A percentile compares a stretch with the other conserved stretches of the same genome.
Conservation (phyloP, 148 eudicot genomes). For the Rhododendron mucronatum region DNA sequence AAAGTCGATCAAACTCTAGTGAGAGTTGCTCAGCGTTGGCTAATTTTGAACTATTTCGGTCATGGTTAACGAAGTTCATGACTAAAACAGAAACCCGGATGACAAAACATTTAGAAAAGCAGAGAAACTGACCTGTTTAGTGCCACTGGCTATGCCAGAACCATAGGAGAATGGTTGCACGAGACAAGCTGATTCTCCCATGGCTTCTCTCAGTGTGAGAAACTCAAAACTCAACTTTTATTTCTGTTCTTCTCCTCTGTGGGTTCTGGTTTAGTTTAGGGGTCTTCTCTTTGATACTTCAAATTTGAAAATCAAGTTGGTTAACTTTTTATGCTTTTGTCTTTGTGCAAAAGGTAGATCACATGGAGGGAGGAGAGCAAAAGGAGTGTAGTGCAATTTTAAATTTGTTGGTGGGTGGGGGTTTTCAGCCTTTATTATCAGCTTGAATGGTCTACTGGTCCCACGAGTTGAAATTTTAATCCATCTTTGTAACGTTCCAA, state of each 20-base stretch:
- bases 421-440: not conserved
- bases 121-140: not conserved
- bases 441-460: not conserved
- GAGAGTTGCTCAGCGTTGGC: not conserved
- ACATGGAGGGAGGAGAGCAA: not conserved
- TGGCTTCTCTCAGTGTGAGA: not conserved
- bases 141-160: not conserved
- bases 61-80: not conserved
- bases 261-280: not conserved
- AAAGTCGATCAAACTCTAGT: no score
- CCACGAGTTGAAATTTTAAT: not conserved
- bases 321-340: not conserved
- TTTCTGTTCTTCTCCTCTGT: not conserved
- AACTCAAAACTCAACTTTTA: not conserved
- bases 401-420: not conserved
- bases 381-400: not conserved
- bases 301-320: slow-evolving; percentile 6
- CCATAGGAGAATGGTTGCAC: not conserved
- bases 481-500: not conserved
- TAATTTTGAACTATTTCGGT: not conserved
- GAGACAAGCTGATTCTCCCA: slow-evolving; percentile 19
- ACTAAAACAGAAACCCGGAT: not conserved
- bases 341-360: not conserved
- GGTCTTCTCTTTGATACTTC: not conserved
- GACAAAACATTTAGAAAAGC: not conserved